phyloP scores from a whole-genome alignment of 148 eudicot genomes.

The Camellia sinensis region DNA sequence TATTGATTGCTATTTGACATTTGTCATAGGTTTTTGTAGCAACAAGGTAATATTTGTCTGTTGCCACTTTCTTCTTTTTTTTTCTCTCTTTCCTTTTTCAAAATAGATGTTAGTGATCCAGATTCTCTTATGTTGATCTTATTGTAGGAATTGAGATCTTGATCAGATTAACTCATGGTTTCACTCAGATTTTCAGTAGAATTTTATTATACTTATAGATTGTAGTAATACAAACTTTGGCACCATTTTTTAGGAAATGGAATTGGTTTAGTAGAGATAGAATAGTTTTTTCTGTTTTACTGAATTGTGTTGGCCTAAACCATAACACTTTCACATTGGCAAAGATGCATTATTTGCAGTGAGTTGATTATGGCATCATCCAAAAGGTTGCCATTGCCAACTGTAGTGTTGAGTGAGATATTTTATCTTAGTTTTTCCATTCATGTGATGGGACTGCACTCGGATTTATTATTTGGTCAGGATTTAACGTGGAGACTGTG shows the following conservation, averaged over 20 bases:
- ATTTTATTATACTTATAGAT: not conserved
- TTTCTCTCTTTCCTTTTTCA: not conserved
- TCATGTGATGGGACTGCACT: not conserved
- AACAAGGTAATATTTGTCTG: not conserved
- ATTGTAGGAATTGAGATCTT: not conserved
- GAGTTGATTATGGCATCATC: not conserved
- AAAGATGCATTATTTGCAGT: not conserved
- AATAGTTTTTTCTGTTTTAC: not conserved
- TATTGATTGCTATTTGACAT: not conserved
- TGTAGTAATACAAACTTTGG: not conserved
- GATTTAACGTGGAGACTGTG: conserved; percentile 63
- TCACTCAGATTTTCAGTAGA: not conserved
- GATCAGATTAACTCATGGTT: not conserved
- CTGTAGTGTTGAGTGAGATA: not conserved
- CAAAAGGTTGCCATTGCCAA: not conserved
- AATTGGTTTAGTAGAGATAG: not conserved
- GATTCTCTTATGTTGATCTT: no score
- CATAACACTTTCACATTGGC: not conserved
- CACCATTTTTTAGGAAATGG: not conserved
- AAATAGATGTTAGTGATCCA: no score
- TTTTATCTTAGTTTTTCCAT: not conserved
- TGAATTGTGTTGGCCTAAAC: not conserved
- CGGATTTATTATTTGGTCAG: conserved; percentile 20
- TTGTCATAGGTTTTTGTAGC: not conserved
- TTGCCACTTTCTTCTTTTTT: not conserved